These are phyloP conservation scores for Komagataella pseudopastoris DNA, from an alignment of 805 yeast species.

Conservation along the genomic window DNA sequence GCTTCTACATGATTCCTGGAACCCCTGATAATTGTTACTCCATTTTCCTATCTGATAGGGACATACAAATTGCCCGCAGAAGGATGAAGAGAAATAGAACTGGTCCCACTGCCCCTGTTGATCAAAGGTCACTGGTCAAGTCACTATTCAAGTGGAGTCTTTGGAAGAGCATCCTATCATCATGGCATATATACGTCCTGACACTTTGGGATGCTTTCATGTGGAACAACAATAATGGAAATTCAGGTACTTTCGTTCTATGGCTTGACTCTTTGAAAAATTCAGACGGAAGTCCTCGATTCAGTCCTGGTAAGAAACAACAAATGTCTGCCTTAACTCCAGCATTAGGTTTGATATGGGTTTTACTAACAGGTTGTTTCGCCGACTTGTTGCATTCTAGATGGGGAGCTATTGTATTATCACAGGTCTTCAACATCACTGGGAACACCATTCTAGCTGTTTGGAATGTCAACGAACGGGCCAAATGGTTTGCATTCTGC, in stretches of 20 bases:
- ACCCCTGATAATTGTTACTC: slow-evolving; percentile 46
- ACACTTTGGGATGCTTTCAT: slow-evolving; percentile 42
- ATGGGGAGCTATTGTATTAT: slow-evolving; percentile 27
- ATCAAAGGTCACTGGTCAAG: slow-evolving; percentile 5
- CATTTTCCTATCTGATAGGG: slow-evolving; percentile 36
- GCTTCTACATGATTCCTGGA: slow-evolving; percentile 37
- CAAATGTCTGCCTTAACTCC: slow-evolving; percentile 43
- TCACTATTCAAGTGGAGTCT: slow-evolving; percentile 24
- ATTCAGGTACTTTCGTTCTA: slow-evolving; percentile 41
- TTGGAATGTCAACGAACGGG: slow-evolving; percentile 10
- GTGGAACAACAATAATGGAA: slow-evolving; percentile 48
- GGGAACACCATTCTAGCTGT: slow-evolving; percentile 13
- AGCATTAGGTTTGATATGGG: slow-evolving; percentile 39
- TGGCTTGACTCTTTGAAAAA: slow-evolving; percentile 42
- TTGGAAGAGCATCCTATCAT: slow-evolving; percentile 39
- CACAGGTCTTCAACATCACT: slow-evolving; percentile 19
- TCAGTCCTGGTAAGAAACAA: slow-evolving; percentile 29
- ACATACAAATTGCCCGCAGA: slow-evolving; percentile 32
- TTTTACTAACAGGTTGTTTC: slow-evolving; percentile 29
- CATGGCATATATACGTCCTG: slow-evolving; percentile 50
- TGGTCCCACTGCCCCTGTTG: background rate
- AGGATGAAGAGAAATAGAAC: slow-evolving; percentile 20
- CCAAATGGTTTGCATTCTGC: slow-evolving; percentile 9
- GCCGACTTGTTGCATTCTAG: slow-evolving; percentile 41
- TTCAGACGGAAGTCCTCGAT: slow-evolving; percentile 11